Base-by-base conservation (phyloP, 306 rosid genomes). In the Sophora flavescens region DNA sequence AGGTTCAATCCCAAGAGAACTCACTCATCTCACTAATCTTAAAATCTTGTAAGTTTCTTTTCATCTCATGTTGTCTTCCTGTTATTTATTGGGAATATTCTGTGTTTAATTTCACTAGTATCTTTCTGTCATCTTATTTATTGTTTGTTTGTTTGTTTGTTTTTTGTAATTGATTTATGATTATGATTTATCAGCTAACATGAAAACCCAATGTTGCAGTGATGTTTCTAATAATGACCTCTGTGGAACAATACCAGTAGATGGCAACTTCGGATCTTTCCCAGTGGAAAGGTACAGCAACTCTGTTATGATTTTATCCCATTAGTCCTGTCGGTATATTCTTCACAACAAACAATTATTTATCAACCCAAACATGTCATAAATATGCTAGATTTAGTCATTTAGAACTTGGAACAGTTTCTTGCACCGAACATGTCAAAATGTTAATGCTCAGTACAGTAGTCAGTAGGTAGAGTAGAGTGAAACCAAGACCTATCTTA, bases 241-340 rank as follows among this genome's bases (percentile, higher is more conserved):
- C 14, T 96, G 99, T 30, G 99, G 99, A 83, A 96, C 97, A 72
- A 86, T 92, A 74, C 99, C 99, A 10, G 89, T 91, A 35, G 93
- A 96, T 81, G 99, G 99, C 10, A 96, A 96, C 61, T 96, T 92
- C 26, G 66, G 89, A n/a, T 81, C 93, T 74, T 92, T 96, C 77
- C 86, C 97, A 32, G 70, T 85, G 84, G 90, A 87, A 84, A 89
- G 99, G 99, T 89, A 83, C 62, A 26, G 16, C 51, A 36, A 58
- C 47, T 72, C 35, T 68, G 4, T 26, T 59, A 45, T 58, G 30
- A 10, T 66, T 76, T 18, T 44, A 63, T 53, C 60, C 32, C 50
- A 14, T 57, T 66, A 32, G 48, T 16, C 39, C 32, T 59, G 22
- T 56, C 15, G 3, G 2, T 28, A 6, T 15, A 10, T 17, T 53